Evolutionary conservation across 495 filamentous ascomycete genomes (phyloP), one percentile per base, ranked within the genome.

Genomic region (Aspergillus saccharolyticus): DNA sequence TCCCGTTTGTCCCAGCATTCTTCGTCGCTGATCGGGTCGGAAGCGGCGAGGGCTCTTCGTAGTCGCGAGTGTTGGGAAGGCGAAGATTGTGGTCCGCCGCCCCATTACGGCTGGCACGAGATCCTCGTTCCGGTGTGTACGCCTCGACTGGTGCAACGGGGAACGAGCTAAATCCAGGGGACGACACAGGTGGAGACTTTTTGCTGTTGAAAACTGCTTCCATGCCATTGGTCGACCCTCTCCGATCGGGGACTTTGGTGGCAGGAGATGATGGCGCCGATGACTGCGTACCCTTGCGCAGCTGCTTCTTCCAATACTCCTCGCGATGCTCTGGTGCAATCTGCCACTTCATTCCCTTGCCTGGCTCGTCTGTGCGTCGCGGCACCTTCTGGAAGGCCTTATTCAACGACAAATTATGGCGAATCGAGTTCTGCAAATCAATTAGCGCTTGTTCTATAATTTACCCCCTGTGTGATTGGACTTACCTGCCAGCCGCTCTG

Each of bases 311-410:
- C 58, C 85, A 75, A 54, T 85, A 86, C 48, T 95, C 90, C 6
- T 96, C 88, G 24, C 88, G 86, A 44, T 85, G 75, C 52, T 91
- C 89, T 1, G 85, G 81, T 2, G 89, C 85, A 66, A 98, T 88
- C 70, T 88, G 85, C 94, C 94, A 98, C 67, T 97, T 96, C 92
- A 96, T 96, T 21, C 94, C 94, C 74, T 98, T 98, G 3, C 94
- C 94, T 2, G 94, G 94, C 66, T 98, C 95, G 63, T 98, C 89
- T 0, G 91, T 94, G 5, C 88, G 83, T 39, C 94, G 86, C 21
- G 95, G 87, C 5, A 96, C 87, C 69, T 97, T 97, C 59, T 88
- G 83, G 69, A 98, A 98, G 0, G 85, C 83, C 70, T 96, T 93
- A 65, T 95, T 96, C 49, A 98, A 70, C 3, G 95, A 97, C 18